These are phyloP conservation scores for Marasmius sp. DNA, from an alignment of 1,284 basidiomycete genomes.

Conservation along the genomic window DNA sequence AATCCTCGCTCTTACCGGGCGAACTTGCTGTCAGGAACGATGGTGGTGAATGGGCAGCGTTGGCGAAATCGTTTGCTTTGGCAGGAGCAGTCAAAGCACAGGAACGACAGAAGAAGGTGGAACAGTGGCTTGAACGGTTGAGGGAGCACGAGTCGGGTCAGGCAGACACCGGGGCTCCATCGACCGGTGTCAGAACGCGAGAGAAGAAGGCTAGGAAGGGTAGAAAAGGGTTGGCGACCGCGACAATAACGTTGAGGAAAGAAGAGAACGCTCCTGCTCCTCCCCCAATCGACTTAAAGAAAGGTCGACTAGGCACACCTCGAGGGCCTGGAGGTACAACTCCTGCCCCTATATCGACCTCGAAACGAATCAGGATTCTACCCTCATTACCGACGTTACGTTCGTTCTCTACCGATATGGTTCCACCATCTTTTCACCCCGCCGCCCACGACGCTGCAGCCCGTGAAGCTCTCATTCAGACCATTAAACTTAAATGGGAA, in stretches of 20 bases:
- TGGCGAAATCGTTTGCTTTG: slow-evolving; percentile 58
- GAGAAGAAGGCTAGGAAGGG: slow-evolving; percentile 16
- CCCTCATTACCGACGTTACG: slow-evolving; percentile 39
- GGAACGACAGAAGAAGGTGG: slow-evolving; percentile 59
- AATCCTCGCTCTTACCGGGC: slow-evolving; percentile 43
- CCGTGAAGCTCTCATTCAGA: slow-evolving; percentile 24
- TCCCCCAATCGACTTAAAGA: slow-evolving; percentile 1
- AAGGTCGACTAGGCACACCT: neutral
- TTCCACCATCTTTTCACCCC: neutral
- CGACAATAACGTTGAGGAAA: slow-evolving; percentile 25
- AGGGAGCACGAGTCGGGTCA: neutral
- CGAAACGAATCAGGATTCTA: slow-evolving; percentile 38
- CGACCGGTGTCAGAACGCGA: neutral
- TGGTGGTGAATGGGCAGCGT: slow-evolving; percentile 47
- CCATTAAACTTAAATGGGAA: slow-evolving; percentile 49
- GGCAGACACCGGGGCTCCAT: neutral
- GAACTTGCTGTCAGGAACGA: slow-evolving; percentile 33
- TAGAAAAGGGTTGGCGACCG: slow-evolving; percentile 23
- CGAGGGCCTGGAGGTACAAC: neutral
- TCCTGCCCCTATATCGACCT: neutral
- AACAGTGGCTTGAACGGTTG: slow-evolving; percentile 44
- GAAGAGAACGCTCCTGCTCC: slow-evolving; percentile 1
- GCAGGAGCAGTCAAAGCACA: slow-evolving; percentile 51
- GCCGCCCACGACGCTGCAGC: neutral
- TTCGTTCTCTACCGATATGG: slow-evolving; percentile 38